These are phyloP conservation scores for Trypanosoma vivax DNA, from an alignment of 208 protist genomes.

Conservation along the genomic window DNA sequence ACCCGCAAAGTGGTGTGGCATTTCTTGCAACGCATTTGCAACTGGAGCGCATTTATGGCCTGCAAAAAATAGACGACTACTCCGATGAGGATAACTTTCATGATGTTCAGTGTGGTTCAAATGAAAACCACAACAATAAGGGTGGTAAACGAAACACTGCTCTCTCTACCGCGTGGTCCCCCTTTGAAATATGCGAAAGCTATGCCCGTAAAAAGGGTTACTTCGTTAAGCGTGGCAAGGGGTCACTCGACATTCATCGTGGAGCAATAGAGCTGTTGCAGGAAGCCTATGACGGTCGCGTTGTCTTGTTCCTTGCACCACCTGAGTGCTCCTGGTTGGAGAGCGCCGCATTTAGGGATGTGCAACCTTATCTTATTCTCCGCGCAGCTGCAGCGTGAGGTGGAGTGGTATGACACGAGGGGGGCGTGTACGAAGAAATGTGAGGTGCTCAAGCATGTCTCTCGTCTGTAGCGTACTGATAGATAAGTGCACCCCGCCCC, in stretches of 20 bases:
- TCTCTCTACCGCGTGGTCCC: conserved; percentile 73
- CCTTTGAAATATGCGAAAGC: conserved; percentile 90
- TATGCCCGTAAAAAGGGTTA: conserved; percentile 87
- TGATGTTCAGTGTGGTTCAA: too few relatives aligned
- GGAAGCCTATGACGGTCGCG: conserved; percentile 81
- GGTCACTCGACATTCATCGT: conserved; percentile 82
- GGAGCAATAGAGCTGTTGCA: conserved; percentile 84
- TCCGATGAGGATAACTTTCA: conserved; percentile 17
- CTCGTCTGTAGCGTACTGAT: too few relatives aligned
- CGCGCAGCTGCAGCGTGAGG: not conserved
- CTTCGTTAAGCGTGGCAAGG: conserved; percentile 82
- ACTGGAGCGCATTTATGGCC: conserved; percentile 85
- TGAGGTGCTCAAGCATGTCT: too few relatives aligned
- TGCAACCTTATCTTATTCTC: conserved; percentile 34
- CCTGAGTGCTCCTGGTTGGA: conserved; percentile 53
- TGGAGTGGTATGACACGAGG: not conserved
- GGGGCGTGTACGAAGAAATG: not conserved
- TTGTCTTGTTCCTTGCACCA: conserved; percentile 82
- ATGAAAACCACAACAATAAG: too few relatives aligned
- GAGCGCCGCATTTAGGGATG: conserved; percentile 36
- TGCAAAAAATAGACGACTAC: conserved; percentile 61
- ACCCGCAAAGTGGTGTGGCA: conserved; percentile 90
- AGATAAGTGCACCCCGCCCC: too few relatives aligned
- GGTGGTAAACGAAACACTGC: too few relatives aligned
- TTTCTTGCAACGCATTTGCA: conserved; percentile 89